Conservation (phyloP, 352 stramenopile species). For the Phytophthora podocarpi region DNA sequence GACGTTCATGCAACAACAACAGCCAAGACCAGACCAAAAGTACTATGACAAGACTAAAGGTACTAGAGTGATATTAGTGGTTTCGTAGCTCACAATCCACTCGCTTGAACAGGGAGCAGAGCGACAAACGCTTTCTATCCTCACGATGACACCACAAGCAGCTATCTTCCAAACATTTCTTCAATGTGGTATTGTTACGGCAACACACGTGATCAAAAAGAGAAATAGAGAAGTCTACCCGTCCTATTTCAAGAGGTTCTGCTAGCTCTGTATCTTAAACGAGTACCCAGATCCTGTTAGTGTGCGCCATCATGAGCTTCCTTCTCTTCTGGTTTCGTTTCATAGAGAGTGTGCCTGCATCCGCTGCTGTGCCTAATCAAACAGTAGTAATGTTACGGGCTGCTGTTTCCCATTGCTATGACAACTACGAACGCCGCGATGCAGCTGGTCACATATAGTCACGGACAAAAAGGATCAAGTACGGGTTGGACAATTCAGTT, state of each 20-base stretch:
- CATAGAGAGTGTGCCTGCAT: conserved; percentile 10
- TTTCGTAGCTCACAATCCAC: neutral
- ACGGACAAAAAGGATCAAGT: conserved; percentile 3
- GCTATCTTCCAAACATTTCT: too few species aligned
- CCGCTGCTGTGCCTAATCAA: too few species aligned
- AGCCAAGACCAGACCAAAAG: neutral
- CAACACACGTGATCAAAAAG: conserved; percentile 15
- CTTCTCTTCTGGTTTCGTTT: conserved; percentile 13
- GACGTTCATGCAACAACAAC: too few species aligned
- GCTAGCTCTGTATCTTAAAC: conserved; percentile 7
- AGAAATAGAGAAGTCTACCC: conserved; percentile 3
- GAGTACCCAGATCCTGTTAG: conserved; percentile 12
- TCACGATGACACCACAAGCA: too few species aligned
- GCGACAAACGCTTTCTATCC: conserved; percentile 1
- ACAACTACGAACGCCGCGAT: too few species aligned
- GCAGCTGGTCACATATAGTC: conserved; percentile 7
- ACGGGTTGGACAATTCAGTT: neutral
- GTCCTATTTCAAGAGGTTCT: conserved; percentile 20
- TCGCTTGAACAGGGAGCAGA: neutral
- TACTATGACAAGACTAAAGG: conserved; percentile 8
- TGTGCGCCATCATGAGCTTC: neutral
- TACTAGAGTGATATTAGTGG: neutral
- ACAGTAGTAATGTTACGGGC: too few species aligned
- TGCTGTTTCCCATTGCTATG: too few species aligned
- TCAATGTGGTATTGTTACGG: conserved; percentile 2